Evolutionary conservation across 192 early-diverging fungal species (phyloP), one percentile per base, ranked within the genome.

Genomic region (Gaertneriomyces sp.): DNA sequence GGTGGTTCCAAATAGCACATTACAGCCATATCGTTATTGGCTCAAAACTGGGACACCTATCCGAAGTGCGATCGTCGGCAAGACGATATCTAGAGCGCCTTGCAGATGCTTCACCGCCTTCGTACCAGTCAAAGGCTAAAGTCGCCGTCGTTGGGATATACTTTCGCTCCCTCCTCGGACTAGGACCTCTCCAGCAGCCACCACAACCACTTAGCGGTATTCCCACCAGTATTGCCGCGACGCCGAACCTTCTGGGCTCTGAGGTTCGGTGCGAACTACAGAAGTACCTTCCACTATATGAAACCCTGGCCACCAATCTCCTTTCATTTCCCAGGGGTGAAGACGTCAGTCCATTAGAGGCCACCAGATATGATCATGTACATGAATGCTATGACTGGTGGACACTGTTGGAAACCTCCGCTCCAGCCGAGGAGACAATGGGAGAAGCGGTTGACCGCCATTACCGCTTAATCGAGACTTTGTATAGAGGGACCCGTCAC

Each of bases 401-500:
- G 5, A 71, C 68, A 33, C 45, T 75, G 12, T n/a, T 66, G 4
- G 76, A 77, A 55, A 66, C 66, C 43, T 61, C 50, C 16, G 17
- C 49, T 7, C 19, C 20, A 10, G 51, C 44, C 41, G 79, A 63
- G 9, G 72, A 75, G 54, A 50, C 44, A 20, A 42, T 63, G n/a
- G 75, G 71, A 47, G 77, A 79, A 42, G 45, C 53, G 17, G 63
- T 76, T 2, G 82, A 84, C 17, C 49, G 73, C 17, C 69, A 77
- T 20, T 75, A 74, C 43, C 55, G 71, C 10, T 52, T 84, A 12
- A 54, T 84, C 20, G 76, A 84, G 66, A 74, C 76, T 53, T 16
- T 84, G 49, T 84, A 84, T 65, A 58, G 79, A 4, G 82, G 75
- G 16, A 81, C 82, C 10, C 72, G 66, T 40, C 77, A 81, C 53